These are phyloP conservation scores for Tulasnella sp. DNA, from an alignment of 768 basidiomycete genomes.

Conservation along the genomic window DNA sequence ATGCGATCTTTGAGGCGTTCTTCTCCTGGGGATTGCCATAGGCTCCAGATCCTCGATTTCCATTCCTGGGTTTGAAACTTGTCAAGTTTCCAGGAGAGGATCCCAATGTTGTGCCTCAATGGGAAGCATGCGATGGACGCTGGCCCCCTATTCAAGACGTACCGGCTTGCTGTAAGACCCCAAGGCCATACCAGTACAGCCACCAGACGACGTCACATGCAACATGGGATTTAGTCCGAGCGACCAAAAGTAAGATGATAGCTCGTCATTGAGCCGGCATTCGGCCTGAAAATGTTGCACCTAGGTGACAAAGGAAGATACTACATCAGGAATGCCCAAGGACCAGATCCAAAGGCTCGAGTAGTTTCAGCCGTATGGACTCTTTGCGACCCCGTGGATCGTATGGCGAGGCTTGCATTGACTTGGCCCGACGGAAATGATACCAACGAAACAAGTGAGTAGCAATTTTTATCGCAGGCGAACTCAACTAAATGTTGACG, in stretches of 20 bases:
- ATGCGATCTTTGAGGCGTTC: no score
- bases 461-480: background rate
- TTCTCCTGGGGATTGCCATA: no score
- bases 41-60: no score
- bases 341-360: background rate
- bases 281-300: background rate
- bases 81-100: no score
- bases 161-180: no score
- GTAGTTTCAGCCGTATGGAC: background rate
- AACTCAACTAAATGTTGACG: background rate
- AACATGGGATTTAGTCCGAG: no score
- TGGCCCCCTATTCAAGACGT: no score
- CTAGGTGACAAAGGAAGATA: background rate
- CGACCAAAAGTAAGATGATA: background rate
- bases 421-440: background rate
- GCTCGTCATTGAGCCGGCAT: background rate
- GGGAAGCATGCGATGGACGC: no score
- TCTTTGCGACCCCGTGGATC: background rate
- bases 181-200: no score
- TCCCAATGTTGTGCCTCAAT: no score
- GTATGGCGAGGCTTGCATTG: background rate
- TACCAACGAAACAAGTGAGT: background rate
- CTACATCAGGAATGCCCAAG: background rate
- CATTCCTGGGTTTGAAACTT: no score
- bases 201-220: no score